phyloP scores from a whole-genome alignment of 768 basidiomycete genomes.

The Boletus subparvulus region DNA sequence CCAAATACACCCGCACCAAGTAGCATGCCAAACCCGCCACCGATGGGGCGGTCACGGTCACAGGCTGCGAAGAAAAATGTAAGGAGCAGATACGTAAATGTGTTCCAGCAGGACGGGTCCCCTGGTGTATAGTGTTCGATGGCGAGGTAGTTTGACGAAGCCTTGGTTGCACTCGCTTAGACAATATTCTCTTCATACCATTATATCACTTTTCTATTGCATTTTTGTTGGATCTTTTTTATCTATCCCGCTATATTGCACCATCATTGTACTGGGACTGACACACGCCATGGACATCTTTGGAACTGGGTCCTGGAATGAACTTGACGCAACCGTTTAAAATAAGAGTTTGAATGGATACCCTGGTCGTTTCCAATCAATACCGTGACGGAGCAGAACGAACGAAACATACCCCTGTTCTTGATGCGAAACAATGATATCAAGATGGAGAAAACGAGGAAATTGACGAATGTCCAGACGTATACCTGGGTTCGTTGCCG shows the following conservation, averaged over 20 bases:
- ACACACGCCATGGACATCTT: conserved; percentile 1
- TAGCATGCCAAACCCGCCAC: conserved; percentile 29
- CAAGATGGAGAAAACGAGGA: conserved; percentile 85
- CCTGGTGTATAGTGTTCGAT: conserved; percentile 9
- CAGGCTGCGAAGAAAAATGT: conserved; percentile 70
- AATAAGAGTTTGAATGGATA: conserved; percentile 82
- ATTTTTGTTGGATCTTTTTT: conserved; percentile 22
- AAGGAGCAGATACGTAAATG: conserved; percentile 85
- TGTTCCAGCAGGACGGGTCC: conserved; percentile 63
- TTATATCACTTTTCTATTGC: conserved; percentile 18
- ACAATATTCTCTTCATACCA: conserved; percentile 13
- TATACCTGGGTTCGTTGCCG: conserved; percentile 87
- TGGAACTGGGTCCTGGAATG: background rate
- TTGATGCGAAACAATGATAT: conserved; percentile 88
- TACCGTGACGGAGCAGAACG: background rate
- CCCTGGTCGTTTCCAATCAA: conserved; percentile 39
- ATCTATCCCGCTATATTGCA: conserved; percentile 22
- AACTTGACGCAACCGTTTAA: conserved; percentile 31
- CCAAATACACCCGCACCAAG: conserved; percentile 32
- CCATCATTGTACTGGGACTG: background rate
- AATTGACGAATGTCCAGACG: conserved; percentile 79
- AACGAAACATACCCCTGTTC: conserved; percentile 65
- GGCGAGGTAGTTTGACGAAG: background rate
- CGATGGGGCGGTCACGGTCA: conserved; percentile 52
- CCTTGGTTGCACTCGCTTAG: background rate